phyloP scores from a whole-genome alignment of 306 rosid genomes.

The Vigna trinervia region DNA sequence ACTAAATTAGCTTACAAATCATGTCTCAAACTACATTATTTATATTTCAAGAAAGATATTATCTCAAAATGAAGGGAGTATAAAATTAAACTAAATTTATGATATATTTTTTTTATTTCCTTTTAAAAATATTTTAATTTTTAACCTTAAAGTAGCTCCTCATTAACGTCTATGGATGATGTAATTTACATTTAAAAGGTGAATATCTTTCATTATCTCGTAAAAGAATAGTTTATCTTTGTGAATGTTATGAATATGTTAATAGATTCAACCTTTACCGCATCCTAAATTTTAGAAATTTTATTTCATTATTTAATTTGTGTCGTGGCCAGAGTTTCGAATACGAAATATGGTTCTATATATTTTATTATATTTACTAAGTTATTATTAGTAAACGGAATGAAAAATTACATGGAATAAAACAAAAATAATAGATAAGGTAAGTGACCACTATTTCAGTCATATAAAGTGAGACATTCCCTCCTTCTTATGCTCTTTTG shows the following conservation, averaged over 20 bases:
- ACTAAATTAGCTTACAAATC: neutral
- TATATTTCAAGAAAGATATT: no score
- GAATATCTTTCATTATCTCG: neutral
- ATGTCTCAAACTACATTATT: no score
- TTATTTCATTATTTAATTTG: neutral
- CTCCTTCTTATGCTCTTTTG: neutral
- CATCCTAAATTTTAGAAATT: neutral
- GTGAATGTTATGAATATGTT: neutral
- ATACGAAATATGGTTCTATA: no score
- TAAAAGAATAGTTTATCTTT: neutral
- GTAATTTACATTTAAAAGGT: neutral
- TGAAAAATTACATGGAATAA: no score
- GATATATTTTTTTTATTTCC: neutral
- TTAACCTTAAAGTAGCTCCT: neutral
- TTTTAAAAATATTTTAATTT: no score
- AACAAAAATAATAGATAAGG: no score
- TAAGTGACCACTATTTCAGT: no score
- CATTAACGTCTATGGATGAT: neutral
- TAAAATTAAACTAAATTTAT: neutral
- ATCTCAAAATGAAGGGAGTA: no score
- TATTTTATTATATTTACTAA: neutral
- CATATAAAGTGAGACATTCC: no score
- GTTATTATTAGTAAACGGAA: neutral
- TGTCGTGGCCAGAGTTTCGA: no score
- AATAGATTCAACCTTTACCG: neutral